Evolutionary conservation across 495 filamentous ascomycete genomes (phyloP).

Genomic region (Parmelia sp.): DNA sequence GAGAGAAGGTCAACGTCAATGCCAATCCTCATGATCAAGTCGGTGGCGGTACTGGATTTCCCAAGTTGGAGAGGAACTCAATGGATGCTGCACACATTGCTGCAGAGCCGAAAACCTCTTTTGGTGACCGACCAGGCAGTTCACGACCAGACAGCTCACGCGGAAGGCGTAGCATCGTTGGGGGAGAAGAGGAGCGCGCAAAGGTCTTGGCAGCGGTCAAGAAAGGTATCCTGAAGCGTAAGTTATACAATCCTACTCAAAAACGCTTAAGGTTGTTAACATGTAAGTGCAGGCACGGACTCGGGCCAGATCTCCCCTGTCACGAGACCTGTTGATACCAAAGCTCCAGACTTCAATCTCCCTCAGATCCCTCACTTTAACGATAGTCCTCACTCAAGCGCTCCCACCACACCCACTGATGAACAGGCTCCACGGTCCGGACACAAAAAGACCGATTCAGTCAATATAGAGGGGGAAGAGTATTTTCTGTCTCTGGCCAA

Average conservation of each 20-base stretch:
- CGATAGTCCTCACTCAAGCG: constrained; percentile 75
- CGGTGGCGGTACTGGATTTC: constrained; percentile 76
- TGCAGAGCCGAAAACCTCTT: constrained; percentile 37
- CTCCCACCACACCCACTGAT: constrained; percentile 74
- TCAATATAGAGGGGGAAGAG: constrained; percentile 73
- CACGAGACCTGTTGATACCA: constrained; percentile 48
- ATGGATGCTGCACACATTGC: constrained; percentile 50
- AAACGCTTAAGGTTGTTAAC: constrained; percentile 16
- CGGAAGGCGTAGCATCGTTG: constrained; percentile 75
- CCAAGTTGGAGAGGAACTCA: constrained; percentile 77
- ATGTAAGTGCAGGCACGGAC: constrained; percentile 46
- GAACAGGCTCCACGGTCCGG: constrained; percentile 50
- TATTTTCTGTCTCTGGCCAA: constrained; percentile 77
- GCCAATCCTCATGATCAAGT: constrained; percentile 59
- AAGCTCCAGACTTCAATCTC: constrained; percentile 43
- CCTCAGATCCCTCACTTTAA: constrained; percentile 52
- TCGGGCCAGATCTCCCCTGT: constrained; percentile 64
- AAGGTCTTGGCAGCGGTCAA: constrained; percentile 84
- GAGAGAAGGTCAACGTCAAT: constrained; percentile 76
- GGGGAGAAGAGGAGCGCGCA: constrained; percentile 82
- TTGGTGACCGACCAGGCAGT: constrained; percentile 42
- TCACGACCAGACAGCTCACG: constrained; percentile 38
- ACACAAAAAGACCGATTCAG: constrained; percentile 56
- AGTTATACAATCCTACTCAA: constrained; percentile 30
- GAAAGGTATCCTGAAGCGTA: constrained; percentile 94